A percentile compares a stretch with the other conserved stretches of the same genome.
These are phyloP conservation scores for Phoenix roebelenii DNA, from an alignment of 176 grass and related monocot species.

Conservation along the genomic window DNA sequence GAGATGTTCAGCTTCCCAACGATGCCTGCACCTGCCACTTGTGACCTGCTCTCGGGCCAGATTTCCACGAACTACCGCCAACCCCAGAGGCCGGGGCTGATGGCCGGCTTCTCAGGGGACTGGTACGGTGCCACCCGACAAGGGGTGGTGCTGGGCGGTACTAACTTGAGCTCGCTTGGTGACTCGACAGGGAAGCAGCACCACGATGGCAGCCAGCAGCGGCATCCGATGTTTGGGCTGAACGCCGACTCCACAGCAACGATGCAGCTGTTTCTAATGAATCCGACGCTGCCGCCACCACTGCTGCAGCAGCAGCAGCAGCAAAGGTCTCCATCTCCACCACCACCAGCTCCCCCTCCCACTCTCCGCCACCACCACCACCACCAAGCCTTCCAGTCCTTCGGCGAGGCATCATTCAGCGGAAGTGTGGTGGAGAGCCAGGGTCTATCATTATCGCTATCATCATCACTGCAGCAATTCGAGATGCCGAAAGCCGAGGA, in stretches of 20 bases:
- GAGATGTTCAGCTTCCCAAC: slow-evolving; percentile 93
- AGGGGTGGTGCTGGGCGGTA: slow-evolving; percentile 38
- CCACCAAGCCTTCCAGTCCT: slow-evolving; percentile 62
- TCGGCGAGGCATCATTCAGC: slow-evolving; percentile 35
- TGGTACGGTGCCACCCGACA: slow-evolving; percentile 40
- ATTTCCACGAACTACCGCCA: slow-evolving; percentile 40
- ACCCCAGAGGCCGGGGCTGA: slow-evolving; percentile 23
- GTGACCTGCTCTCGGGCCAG: slow-evolving; percentile 73
- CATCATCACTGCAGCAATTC: slow-evolving; percentile 78
- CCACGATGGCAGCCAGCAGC: slow-evolving; percentile 7
- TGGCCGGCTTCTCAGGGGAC: slow-evolving; percentile 31
- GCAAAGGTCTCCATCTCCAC: slow-evolving; percentile 46
- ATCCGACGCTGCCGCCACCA: neutral
- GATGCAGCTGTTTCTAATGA: slow-evolving; percentile 18
- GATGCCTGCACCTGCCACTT: neutral
- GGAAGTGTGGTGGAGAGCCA: slow-evolving; percentile 69
- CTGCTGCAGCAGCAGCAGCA: neutral
- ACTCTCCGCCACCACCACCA: slow-evolving; percentile 41
- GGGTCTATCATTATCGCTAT: slow-evolving; percentile 76
- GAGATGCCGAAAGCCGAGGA: slow-evolving; percentile 96
- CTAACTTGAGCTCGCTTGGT: slow-evolving; percentile 35
- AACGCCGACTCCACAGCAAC: slow-evolving; percentile 3
- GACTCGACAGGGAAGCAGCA: slow-evolving; percentile 25
- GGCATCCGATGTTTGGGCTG: neutral
- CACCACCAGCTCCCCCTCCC: slow-evolving; percentile 27